Evolutionary conservation across 768 basidiomycete genomes (phyloP).

Genomic region (Pholiota microspora): DNA sequence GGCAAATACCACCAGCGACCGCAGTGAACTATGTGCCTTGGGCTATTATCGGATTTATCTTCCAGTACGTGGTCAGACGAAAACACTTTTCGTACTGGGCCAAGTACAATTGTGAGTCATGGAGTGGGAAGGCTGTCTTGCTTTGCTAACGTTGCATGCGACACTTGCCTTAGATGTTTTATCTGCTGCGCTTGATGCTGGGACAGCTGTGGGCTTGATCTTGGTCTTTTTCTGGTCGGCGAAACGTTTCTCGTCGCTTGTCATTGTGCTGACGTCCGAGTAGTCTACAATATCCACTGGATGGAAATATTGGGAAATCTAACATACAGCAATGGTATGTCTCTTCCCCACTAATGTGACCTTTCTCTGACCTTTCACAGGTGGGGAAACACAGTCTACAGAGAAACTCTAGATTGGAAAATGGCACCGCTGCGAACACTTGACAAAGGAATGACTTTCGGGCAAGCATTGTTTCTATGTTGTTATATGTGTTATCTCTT

Average conservation of each 20-base stretch:
- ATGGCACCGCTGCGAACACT: constrained; percentile 25
- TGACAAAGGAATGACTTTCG: constrained; percentile 30
- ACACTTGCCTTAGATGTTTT: constrained; percentile 50
- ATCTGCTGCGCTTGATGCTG: constrained; percentile 74
- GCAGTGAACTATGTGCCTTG: constrained; percentile 85
- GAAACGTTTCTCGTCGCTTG: not conserved
- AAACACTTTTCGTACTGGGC: constrained; percentile 72
- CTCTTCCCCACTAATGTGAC: not conserved
- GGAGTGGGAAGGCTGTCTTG: not conserved
- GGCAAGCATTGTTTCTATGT: constrained; percentile 19
- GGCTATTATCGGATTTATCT: constrained; percentile 73
- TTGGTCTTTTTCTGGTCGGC: constrained; percentile 69
- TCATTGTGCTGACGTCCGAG: not conserved
- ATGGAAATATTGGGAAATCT: constrained; percentile 35
- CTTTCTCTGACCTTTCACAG: constrained; percentile 14
- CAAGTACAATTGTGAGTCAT: constrained; percentile 69
- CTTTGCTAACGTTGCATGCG: not conserved
- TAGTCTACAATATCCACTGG: constrained; percentile 44
- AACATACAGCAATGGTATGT: constrained; percentile 37
- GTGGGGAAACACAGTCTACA: constrained; percentile 41
- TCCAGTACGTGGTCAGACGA: constrained; percentile 70
- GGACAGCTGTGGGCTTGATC: constrained; percentile 64
- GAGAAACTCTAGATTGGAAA: constrained; percentile 34
- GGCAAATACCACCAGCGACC: constrained; percentile 76
- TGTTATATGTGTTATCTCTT: no score